A percentile compares a stretch with the other conserved stretches of the same genome.
phyloP scores from a whole-genome alignment of 1,139 yeast genomes.

The Zygoascus sp. region DNA sequence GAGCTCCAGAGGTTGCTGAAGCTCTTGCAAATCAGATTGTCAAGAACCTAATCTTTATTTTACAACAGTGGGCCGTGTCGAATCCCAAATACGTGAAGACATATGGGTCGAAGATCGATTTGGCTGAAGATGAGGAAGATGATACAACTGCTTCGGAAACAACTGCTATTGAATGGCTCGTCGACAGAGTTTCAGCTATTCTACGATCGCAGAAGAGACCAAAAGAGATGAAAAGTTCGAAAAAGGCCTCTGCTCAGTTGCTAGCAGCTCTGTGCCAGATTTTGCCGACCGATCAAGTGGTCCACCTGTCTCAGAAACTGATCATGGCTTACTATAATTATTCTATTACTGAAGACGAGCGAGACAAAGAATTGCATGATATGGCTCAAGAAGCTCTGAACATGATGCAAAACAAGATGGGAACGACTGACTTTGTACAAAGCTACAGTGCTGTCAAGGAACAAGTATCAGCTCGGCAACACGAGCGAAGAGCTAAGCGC shows the following conservation, averaged over 20 bases:
- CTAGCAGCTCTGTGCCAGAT: constrained; percentile 34
- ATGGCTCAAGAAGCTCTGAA: constrained; percentile 66
- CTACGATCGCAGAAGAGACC: constrained; percentile 61
- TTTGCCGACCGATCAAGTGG: constrained; percentile 18
- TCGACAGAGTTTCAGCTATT: constrained; percentile 55
- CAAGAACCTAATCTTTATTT: constrained; percentile 60
- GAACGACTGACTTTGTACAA: constrained; percentile 65
- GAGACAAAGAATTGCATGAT: constrained; percentile 49
- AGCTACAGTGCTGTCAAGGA: constrained; percentile 62
- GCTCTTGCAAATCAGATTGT: constrained; percentile 62
- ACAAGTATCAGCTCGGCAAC: constrained; percentile 56
- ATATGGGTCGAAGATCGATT: constrained; percentile 27
- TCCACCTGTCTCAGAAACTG: constrained; percentile 26
- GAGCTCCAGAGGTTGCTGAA: constrained; percentile 70
- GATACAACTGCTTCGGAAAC: constrained; percentile 30
- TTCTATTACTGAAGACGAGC: constrained; percentile 43
- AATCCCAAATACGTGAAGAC: constrained; percentile 35
- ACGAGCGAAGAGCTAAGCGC: constrained; percentile 69
- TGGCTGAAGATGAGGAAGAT: constrained; percentile 25
- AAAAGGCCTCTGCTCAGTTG: constrained; percentile 50
- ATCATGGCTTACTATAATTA: constrained; percentile 59
- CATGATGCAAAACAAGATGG: constrained; percentile 64
- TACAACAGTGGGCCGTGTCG: constrained; percentile 58
- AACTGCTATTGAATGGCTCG: constrained; percentile 58
- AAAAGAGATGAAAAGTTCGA: constrained; percentile 52